Base-by-base conservation (phyloP, 352 stramenopile genomes). In the Globisporangium carolinianum region DNA sequence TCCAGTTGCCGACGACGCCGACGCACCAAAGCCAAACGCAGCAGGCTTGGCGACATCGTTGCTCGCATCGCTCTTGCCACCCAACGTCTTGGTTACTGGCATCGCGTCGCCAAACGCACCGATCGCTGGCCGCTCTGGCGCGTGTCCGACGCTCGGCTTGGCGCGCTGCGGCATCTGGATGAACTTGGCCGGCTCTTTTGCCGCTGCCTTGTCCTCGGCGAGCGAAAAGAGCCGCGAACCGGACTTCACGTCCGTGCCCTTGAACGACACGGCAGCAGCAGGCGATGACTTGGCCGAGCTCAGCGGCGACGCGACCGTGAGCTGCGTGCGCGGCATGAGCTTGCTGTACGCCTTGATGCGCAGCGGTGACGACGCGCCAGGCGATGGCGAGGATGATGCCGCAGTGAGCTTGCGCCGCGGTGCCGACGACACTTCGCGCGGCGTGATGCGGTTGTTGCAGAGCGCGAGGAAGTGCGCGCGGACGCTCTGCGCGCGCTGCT, bases 291-390 rank as follows among this genome's bases (percentile, higher is more conserved):
- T 86, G 9, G 66, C 59, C 53, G 64, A 72, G 64, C 73, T 84
- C 60, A 87, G 64, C 4, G 80, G 80, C 17, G 80, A 90, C 61
- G 76, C 73, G 56, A 90, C 76, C 5, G 72, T 87, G 32, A 88
- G 54, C 57, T 87, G 80, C 5, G 75, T 75, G 14, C 69, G 75
- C 35, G 80, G 79, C 80, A 90, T 90, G 15, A 90, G 61, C 45
- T 87, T 87, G 59, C 76, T 90, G 41, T 71, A 75, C 2, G 74
- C 75, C 65, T 79, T 86, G 58, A 72, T 62, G 47, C 24, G 69
- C 58, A 60, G 76, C 68, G 54, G 69, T 49, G 51, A 68, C 65
- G 58, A 67, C 37, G 35, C 60, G 55, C 24, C 42, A 7, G 60
- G 51, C 42, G 63, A 56, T 32, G 55, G 39, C 24, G 60, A 17